Evolutionary conservation across 2,329 filamentous ascomycete species (phyloP), one percentile per base, ranked within the genome.

Genomic region (Fusarium chuoi): DNA sequence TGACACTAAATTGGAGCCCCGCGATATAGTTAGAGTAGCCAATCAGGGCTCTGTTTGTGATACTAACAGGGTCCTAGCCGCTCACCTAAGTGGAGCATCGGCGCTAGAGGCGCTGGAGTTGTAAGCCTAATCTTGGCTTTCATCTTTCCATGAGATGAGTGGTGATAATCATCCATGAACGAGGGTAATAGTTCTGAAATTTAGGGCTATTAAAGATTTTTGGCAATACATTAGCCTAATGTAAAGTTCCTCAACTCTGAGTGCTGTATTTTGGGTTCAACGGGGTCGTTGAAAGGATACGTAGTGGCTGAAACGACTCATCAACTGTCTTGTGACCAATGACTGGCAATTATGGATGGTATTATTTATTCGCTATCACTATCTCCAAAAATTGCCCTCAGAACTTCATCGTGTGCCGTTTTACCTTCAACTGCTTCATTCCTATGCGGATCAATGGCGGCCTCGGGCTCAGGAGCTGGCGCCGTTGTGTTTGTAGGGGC

Each of bases 361-460:
- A 56, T 51, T 67, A 62, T 57, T 68, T 71, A 80, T 63, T 94
- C 92, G 76, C 94, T 93, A 73, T 93, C 92, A 78, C 93, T 93
- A 80, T 95, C 94, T 11, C 95, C 96, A 87, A 98, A 98, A 36
- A 98, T 95, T n/a, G 94, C 94, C 75, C 90, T 94, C 77, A 98
- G 95, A 0, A 98, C 91, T 48, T 93, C 93, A 55, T 95, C 94
- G 22, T 92, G 91, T 2, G 95, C 93, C 61, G 90, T 88, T 77
- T 91, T 87, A 0, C 89, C 91, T 78, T 97, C 93, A 15, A 97
- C 78, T 15, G 82, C 82, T 45, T 83, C 80, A 46, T 98, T 98
- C 74, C 86, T 89, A 71, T 94, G 93, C 0, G 91, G 88, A 80
- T 97, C 89, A 41, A 78, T 87, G 39, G 84, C 81, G 14, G 81